A percentile compares a stretch with the other conserved stretches of the same genome.
These are phyloP conservation scores for Tremella yokohamensis DNA, from an alignment of 768 basidiomycete species.

Conservation along the genomic window DNA sequence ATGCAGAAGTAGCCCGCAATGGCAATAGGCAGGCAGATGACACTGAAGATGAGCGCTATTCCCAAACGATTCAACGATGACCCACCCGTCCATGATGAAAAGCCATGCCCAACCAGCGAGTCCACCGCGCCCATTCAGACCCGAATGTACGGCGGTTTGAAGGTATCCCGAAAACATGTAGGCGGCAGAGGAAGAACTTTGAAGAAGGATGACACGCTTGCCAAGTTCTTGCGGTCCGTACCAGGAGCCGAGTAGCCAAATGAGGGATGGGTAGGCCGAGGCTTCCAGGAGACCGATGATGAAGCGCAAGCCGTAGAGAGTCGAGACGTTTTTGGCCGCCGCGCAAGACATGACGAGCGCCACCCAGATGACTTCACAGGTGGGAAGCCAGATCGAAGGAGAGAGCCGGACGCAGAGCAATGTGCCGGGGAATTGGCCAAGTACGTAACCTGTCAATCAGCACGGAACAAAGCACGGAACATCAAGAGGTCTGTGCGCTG, in stretches of 20 bases:
- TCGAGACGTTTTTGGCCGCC: slow-evolving; percentile 24
- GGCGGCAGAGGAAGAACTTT: slow-evolving; percentile 27
- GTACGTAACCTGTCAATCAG: slow-evolving; percentile 22
- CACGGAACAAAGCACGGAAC: too few species aligned
- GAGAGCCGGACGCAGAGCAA: slow-evolving; percentile 21
- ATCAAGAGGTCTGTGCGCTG: too few species aligned
- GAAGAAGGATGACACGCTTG: slow-evolving; percentile 42
- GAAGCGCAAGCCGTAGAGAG: slow-evolving; percentile 41
- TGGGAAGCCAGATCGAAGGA: slow-evolving; percentile 19
- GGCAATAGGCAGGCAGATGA: slow-evolving; percentile 28
- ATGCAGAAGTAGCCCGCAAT: slow-evolving; percentile 30
- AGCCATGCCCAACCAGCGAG: slow-evolving; percentile 15
- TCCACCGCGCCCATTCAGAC: slow-evolving; percentile 31
- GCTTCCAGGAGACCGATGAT: slow-evolving; percentile 45
- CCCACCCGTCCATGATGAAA: slow-evolving; percentile 14
- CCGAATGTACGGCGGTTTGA: slow-evolving; percentile 37
- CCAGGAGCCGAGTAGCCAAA: slow-evolving; percentile 40
- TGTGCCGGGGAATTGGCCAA: slow-evolving; percentile 41
- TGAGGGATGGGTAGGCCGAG: slow-evolving; percentile 43
- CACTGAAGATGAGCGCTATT: slow-evolving; percentile 9
- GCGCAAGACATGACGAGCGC: slow-evolving; percentile 18
- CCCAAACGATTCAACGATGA: not conserved
- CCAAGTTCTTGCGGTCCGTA: slow-evolving; percentile 42
- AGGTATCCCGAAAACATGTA: slow-evolving; percentile 36
- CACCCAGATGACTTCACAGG: slow-evolving; percentile 18